Conservation (phyloP, 805 yeast genomes). For the Sugiyamaella americana region DNA sequence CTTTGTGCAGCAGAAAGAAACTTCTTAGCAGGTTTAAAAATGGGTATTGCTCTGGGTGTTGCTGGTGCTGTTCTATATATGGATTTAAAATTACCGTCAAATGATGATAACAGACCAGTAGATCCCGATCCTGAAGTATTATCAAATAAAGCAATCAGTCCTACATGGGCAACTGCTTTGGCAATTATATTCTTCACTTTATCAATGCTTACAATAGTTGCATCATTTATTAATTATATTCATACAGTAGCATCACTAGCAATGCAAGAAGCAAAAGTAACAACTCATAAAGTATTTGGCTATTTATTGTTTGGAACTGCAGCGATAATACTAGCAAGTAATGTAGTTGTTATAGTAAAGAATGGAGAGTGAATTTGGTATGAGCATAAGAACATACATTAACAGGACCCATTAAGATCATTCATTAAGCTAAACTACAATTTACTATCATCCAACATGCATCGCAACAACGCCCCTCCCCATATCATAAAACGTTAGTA, state of each 20-base stretch:
- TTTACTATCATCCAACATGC: no score
- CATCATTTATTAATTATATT: conserved; percentile 24
- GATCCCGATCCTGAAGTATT: not conserved
- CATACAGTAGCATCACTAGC: conserved; percentile 17
- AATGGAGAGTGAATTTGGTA: not conserved
- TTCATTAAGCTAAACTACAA: no score
- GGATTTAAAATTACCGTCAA: conserved; percentile 15
- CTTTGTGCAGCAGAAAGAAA: conserved; percentile 29
- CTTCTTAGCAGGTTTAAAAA: conserved; percentile 21
- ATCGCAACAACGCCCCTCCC: no score
- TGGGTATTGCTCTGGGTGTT: conserved; percentile 23
- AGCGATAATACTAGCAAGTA: conserved; percentile 19
- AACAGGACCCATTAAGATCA: no score
- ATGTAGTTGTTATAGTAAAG: conserved; percentile 13
- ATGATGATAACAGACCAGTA: no score
- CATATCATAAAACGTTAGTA: no score
- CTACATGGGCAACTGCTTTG: conserved; percentile 9
- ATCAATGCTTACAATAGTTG: conserved; percentile 18
- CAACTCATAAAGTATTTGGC: conserved; percentile 13
- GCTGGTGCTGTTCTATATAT: conserved; percentile 24
- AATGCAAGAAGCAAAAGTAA: conserved; percentile 19
- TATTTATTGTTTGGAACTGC: conserved; percentile 15
- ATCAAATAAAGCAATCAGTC: not conserved
- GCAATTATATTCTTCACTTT: conserved; percentile 19
- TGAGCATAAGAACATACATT: no score